Conservation (phyloP, 1,139 yeast species). For the Wickerhamiella infanticola region DNA sequence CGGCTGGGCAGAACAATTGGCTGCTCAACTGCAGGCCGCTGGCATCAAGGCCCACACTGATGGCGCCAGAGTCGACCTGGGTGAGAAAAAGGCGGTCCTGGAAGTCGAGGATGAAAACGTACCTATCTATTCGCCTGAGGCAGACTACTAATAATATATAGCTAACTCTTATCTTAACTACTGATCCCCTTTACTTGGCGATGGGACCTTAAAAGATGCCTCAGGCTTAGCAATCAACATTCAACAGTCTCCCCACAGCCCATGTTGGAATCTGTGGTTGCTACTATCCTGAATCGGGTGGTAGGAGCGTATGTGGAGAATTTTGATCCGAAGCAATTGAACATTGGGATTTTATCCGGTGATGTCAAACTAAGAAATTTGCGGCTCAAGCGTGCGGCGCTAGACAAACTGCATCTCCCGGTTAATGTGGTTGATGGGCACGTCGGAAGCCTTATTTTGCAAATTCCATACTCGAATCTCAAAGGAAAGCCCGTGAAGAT, state of each 20-base stretch:
- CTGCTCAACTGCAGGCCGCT: constrained; percentile 27
- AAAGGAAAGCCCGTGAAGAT: constrained; percentile 88
- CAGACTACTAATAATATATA: constrained; percentile 9
- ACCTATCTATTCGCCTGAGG: constrained; percentile 17
- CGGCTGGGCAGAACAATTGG: constrained; percentile 56
- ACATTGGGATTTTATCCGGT: constrained; percentile 96
- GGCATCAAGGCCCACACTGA: constrained; percentile 46
- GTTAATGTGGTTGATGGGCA: constrained; percentile 85
- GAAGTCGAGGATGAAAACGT: constrained; percentile 13
- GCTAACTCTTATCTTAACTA: too few relatives aligned
- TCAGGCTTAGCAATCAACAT: background rate
- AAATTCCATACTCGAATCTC: constrained; percentile 93
- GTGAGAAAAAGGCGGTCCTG: constrained; percentile 21
- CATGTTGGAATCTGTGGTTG: constrained; percentile 43
- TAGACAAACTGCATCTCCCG: constrained; percentile 75
- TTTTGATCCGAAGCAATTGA: constrained; percentile 85
- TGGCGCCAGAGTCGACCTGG: constrained; percentile 40
- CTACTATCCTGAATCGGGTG: constrained; percentile 34
- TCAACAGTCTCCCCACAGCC: background rate
- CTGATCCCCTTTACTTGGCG: too few relatives aligned
- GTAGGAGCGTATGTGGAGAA: constrained; percentile 64
- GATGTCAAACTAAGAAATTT: constrained; percentile 77
- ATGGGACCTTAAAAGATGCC: too few relatives aligned
- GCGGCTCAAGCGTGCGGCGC: constrained; percentile 57
- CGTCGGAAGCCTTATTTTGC: constrained; percentile 74